Base-by-base conservation (phyloP, 495 filamentous ascomycete species). In the Clavariopsis aquatica region DNA sequence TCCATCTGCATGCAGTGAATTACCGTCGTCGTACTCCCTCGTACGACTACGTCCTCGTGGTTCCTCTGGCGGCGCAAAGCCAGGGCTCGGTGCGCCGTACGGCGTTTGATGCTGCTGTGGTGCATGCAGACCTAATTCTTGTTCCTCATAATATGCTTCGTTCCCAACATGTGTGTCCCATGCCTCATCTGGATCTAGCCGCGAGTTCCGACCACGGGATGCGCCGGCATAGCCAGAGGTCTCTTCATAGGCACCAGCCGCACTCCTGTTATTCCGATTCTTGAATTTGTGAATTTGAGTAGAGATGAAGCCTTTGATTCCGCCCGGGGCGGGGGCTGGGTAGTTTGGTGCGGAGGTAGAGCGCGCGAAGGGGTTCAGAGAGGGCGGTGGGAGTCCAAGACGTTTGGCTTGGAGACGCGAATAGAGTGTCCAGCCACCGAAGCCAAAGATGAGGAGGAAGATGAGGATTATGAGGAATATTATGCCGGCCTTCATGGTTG, bases 101-200 rank as follows among this genome's bases (percentile, higher is more conserved):
- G 24, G 59, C 47, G 36, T 59, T 1, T 61, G 64, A 9, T 74
- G 24, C 7, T 23, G 72, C 24, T 52, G 62, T 29, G 70, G 69
- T 19, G 75, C 74, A 46, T 75, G 77, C 66, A 79, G 59, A 1
- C 79, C 80, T 19, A 81, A 71, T 73, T 90, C 88, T 68, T 86
- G 82, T 76, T 89, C 87, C 64, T 89, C 79, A 62, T 87, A 84
- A 67, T 86, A 84, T 28, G 81, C 83, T 70, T 87, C 86, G 54
- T 81, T 76, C 36, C 84, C 85, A 3, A 91, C 87, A 34, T 85
- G 71, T 52, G 86, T 66, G 77, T 89, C 87, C 88, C 88, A 91
- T 24, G 88, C 86, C 61, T 88, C 86, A 72, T 91, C 88, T 0
- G 86, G 87, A 70, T 91, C 88, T 27, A 88, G 76, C 20, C 80